These are phyloP conservation scores for Bretschneidera sinensis DNA, from an alignment of 345 rosid species.

Conservation along the genomic window DNA sequence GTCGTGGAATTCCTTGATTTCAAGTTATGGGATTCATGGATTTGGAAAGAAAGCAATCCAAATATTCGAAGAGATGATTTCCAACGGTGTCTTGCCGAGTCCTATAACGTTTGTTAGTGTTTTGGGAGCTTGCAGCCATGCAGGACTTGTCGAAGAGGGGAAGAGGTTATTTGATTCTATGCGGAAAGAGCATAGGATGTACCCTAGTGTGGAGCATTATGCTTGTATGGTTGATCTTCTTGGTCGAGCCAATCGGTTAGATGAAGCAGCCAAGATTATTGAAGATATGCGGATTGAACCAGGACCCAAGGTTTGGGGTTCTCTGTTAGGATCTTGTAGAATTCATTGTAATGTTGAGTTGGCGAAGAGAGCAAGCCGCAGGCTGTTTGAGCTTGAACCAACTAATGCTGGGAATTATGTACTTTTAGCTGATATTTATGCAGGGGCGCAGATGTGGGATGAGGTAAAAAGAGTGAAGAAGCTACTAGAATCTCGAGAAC, in stretches of 20 bases:
- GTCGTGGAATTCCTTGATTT: conserved; percentile 85
- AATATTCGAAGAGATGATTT: conserved; percentile 63
- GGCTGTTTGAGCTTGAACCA: conserved; percentile 75
- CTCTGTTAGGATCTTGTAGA: conserved; percentile 87
- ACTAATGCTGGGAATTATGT: conserved; percentile 73
- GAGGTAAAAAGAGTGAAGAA: conserved; percentile 65
- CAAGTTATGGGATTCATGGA: conserved; percentile 79
- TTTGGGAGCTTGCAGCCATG: conserved; percentile 94
- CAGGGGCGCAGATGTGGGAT: conserved; percentile 74
- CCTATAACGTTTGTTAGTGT: conserved; percentile 63
- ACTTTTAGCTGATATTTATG: conserved; percentile 70
- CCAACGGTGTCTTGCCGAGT: conserved; percentile 51
- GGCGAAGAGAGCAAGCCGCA: conserved; percentile 71
- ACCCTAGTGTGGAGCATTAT: conserved; percentile 79
- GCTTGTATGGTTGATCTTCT: conserved; percentile 97
- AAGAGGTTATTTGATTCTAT: conserved; percentile 57
- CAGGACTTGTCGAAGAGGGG: conserved; percentile 82
- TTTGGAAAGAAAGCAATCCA: conserved; percentile 64
- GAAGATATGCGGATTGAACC: conserved; percentile 70
- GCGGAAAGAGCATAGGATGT: conserved; percentile 48
- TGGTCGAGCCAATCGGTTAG: conserved; percentile 84
- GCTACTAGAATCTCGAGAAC: conserved; percentile 47
- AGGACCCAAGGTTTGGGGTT: conserved; percentile 81
- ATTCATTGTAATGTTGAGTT: conserved; percentile 76
- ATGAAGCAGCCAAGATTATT: conserved; percentile 67